phyloP scores from a whole-genome alignment of 345 rosid species.

The Eucalyptus decipiens region DNA sequence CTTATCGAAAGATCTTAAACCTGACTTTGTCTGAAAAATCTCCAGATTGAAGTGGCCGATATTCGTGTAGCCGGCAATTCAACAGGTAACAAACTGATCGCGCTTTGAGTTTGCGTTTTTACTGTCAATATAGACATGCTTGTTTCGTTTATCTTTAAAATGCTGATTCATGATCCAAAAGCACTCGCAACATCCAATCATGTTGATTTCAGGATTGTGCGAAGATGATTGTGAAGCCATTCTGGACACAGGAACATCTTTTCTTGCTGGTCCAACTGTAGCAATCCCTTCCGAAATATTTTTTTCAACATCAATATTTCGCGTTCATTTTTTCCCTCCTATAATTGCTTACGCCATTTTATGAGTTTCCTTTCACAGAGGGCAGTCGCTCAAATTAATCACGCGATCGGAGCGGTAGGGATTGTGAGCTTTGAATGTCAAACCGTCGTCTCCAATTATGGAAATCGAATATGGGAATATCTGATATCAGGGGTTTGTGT shows the following conservation, averaged over 20 bases:
- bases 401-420: constrained; percentile 42
- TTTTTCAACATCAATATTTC: not conserved
- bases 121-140: not conserved
- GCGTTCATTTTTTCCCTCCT: not conserved
- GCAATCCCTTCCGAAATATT: not conserved
- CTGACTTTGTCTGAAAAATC: not conserved
- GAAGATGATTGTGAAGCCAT: constrained; percentile 27
- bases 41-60: constrained; percentile 38
- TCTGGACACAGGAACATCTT: constrained; percentile 45
- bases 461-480: constrained; percentile 29
- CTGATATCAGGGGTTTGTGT: constrained; percentile 35
- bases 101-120: not conserved
- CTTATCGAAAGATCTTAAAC: not conserved
- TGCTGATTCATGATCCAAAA: not conserved
- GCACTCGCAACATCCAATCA: not conserved
- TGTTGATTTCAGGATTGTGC: constrained; percentile 28
- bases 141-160: not conserved
- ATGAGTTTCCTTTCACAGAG: constrained; percentile 10
- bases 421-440: constrained; percentile 34
- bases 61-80: constrained; percentile 20
- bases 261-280: constrained; percentile 61
- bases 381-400: constrained; percentile 38
- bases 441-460: constrained; percentile 18
- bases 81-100: constrained; percentile 17
- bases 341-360: not conserved